Base-by-base conservation (phyloP, 139 green algal species). In the Coccomyxa sp. region DNA sequence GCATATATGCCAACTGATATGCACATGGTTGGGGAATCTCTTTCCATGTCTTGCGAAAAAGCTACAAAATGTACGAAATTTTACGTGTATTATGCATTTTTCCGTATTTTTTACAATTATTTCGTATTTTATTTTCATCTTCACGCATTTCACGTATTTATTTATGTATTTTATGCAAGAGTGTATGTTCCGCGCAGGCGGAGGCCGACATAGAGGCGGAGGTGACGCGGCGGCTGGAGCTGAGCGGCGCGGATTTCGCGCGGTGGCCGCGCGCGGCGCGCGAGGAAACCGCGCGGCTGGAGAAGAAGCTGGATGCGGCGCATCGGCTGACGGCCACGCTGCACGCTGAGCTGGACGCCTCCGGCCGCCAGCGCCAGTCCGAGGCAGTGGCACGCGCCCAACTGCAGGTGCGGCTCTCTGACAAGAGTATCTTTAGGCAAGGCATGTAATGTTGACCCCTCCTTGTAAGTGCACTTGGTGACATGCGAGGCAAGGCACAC, bases 211-310 rank as follows among this genome's bases (percentile, higher is more conserved):
- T 92, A 28, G 76, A 81, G 14, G 21, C 27, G 10, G 88, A 93
- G 84, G 88, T 93, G 66, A 86, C 84, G 57, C 81, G 80, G 30
- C 86, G 91, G 4, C 32, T 91, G 30, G 84, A 76, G 14, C 79
- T 83, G 21, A 86, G 80, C 11, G 84, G 84, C 10, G 79, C 77
- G 30, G 88, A 90, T 75, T 77, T 87, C 1, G 82, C 79, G 13
- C 67, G 87, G 80, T 95, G 91, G 91, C 91, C 91, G 11, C 31
- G 51, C 17, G 76, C 84, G 32, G 88, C 90, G 13, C 76, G 81
- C 57, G 84, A 91, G 4, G 90, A 93, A 84, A 82, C 91, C n/a
- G 77, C 51, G 59, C 45, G 67, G 59, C 81, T 88, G 71, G 83
- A 86, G 76, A 71, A 87, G 30, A 83, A 77, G 58, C 79, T 81